Percentiles rank a stretch among this genome's conserved stretches.
These are phyloP conservation scores for Metschnikowia cubensis DNA, from an alignment of 805 yeast species.

Conservation along the genomic window DNA sequence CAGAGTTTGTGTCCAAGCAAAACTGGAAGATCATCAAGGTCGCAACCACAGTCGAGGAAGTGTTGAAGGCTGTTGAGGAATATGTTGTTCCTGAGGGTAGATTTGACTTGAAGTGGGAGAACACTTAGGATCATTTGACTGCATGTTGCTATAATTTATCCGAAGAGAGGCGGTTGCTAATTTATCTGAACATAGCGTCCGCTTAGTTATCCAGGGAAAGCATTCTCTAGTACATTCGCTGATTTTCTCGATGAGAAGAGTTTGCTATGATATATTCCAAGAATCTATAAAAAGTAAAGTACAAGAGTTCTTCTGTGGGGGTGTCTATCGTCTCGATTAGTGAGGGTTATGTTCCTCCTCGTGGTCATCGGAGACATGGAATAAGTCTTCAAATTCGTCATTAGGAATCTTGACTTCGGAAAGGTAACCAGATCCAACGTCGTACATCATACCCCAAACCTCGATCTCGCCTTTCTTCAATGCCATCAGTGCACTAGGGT, in stretches of 20 bases:
- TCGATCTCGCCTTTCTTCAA: conserved; percentile 20
- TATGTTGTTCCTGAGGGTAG: conserved; percentile 70
- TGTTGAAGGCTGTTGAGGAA: conserved; percentile 53
- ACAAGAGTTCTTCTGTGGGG: background rate
- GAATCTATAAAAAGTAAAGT: background rate
- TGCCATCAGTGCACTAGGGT: conserved; percentile 20
- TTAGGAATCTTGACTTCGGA: conserved; percentile 25
- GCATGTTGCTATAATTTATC: background rate
- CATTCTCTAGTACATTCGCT: no score
- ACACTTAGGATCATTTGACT: conserved; percentile 13
- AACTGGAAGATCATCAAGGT: conserved; percentile 67
- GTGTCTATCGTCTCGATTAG: conserved; percentile 5
- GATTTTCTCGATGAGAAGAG: no score
- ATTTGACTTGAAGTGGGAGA: conserved; percentile 67
- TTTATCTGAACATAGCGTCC: no score
- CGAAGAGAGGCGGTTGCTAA: no score
- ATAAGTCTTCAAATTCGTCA: conserved; percentile 43
- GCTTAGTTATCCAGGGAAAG: no score
- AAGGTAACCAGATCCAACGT: conserved; percentile 19
- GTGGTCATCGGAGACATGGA: conserved; percentile 32
- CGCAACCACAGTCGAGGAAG: conserved; percentile 67
- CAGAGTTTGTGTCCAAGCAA: conserved; percentile 64
- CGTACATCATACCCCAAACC: conserved; percentile 23
- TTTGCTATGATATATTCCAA: background rate
- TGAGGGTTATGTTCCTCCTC: conserved; percentile 24